Evolutionary conservation across 768 basidiomycete genomes (phyloP), one percentile per base, ranked within the genome.

Genomic region (Kwoniella botswanensis): DNA sequence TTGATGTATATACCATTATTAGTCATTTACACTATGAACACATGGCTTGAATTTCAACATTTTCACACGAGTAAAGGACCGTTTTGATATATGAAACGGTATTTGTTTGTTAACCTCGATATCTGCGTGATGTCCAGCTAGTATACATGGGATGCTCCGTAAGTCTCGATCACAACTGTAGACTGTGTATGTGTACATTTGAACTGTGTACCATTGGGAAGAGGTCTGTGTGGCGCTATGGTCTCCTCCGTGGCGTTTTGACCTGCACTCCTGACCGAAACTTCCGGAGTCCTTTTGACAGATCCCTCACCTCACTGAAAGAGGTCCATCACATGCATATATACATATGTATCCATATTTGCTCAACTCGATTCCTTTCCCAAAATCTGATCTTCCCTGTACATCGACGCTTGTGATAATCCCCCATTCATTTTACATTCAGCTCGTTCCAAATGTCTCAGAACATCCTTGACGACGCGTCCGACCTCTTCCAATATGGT

Each of bases 401-500:
- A 50, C 17, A 13, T 50, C 12, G 12, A 50, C 3, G 5, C 6
- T 50, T 15, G 7, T 13, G 13, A 44, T 44, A 7, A 13, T 13
- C 18, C 5, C 46, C 17, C 18, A 4, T 2, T 18, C 18, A 11
- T 50, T 15, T 50, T 50, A 15, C 46, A 50, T 50, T 50, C 46
- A 50, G 4, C 18, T 50, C 46, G 46, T 13, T 58, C 57, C 1
- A 26, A 9, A 65, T 65, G 63, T 29, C 63, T 4, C n/a, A 52
- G 17, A 65, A 21, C 43, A 65, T 55, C 10, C 58, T 70, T 6
- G 68, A 70, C 35, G 68, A 70, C 57, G 60, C 56, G 18, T 64
- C 63, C 24, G 24, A 50, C 13, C 44, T 44, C 24, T 58, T 56
- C n/a, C 52, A 46, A 52, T 70, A 41, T 46, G 68, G 68, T 21